These are phyloP conservation scores for Rossbeevera mucosa DNA, from an alignment of 768 basidiomycete genomes.

Conservation along the genomic window DNA sequence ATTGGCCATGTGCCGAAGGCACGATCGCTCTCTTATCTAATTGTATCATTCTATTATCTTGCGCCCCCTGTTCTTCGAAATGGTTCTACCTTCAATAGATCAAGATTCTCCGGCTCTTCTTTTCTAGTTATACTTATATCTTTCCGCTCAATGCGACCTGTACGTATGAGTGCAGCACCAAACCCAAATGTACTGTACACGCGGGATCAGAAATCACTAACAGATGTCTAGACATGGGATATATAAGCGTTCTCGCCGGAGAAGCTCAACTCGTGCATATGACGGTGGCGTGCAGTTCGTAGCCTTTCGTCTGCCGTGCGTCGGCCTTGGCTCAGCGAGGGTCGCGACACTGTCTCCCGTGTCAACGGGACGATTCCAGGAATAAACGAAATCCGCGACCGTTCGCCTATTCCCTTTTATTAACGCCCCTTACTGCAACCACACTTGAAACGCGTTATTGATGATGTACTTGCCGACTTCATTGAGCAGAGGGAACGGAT, in stretches of 20 bases:
- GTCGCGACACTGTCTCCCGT: not conserved
- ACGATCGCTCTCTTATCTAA: not conserved
- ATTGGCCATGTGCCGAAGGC: not conserved
- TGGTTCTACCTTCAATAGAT: not conserved
- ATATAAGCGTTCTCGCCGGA: not conserved
- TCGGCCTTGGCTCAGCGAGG: not conserved
- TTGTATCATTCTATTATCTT: not conserved
- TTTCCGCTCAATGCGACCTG: not conserved
- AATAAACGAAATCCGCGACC: not conserved
- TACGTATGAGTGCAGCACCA: not conserved
- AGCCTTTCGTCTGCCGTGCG: not conserved
- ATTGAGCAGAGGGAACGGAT: not conserved
- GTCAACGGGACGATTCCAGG: not conserved
- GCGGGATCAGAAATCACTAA: not conserved
- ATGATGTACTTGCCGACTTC: no score
- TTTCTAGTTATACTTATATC: not conserved
- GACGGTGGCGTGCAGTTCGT: not conserved
- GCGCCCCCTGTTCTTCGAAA: not conserved
- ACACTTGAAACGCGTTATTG: not conserved
- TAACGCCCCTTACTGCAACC: not conserved
- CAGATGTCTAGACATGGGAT: no score
- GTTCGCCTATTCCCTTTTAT: not conserved
- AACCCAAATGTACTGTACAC: not conserved
- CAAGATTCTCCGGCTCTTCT: not conserved
- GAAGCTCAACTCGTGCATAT: not conserved